A percentile compares a stretch with the other conserved stretches of the same genome.
These are phyloP conservation scores for Tilletia caries DNA, from an alignment of 1,284 basidiomycete genomes.

Conservation along the genomic window DNA sequence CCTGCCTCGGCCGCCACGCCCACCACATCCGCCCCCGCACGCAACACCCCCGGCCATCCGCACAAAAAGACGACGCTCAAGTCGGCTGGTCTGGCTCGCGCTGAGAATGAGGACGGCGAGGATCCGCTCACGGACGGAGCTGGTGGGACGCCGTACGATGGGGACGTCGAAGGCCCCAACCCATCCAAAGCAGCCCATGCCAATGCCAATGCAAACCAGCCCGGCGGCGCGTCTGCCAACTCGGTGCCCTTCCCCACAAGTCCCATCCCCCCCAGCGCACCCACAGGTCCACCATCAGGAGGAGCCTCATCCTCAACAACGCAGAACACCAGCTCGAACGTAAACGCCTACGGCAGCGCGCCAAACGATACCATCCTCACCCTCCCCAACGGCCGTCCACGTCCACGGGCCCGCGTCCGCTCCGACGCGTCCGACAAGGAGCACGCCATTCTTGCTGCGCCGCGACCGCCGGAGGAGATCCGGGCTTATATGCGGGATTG, in stretches of 20 bases:
- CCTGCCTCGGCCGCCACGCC: neutral
- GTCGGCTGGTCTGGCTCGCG: neutral
- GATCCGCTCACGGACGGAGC: slow-evolving; percentile 4
- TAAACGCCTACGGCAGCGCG: neutral
- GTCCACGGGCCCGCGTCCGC: slow-evolving; percentile 63
- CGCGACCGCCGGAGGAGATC: slow-evolving; percentile 28
- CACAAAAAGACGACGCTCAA: neutral
- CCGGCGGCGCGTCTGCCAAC: neutral
- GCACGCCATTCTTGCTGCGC: slow-evolving; percentile 1
- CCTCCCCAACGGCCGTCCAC: neutral
- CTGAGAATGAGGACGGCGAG: slow-evolving; percentile 9
- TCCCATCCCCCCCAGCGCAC: neutral
- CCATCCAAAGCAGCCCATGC: slow-evolving; percentile 25
- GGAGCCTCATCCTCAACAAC: neutral
- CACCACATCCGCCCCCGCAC: neutral
- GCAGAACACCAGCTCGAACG: neutral
- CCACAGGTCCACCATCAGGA: neutral
- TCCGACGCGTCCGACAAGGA: slow-evolving; percentile 11
- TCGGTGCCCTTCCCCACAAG: neutral
- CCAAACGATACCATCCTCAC: neutral
- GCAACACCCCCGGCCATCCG: neutral
- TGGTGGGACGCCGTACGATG: slow-evolving; percentile 42
- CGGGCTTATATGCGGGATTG: slow-evolving; percentile 39
- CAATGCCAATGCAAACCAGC: neutral
- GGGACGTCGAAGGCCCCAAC: slow-evolving; percentile 45